A percentile compares a stretch with the other conserved stretches of the same genome.
Evolutionary conservation across 192 early-diverging fungal species (phyloP).

Genomic region (Diversispora eburnea): DNA sequence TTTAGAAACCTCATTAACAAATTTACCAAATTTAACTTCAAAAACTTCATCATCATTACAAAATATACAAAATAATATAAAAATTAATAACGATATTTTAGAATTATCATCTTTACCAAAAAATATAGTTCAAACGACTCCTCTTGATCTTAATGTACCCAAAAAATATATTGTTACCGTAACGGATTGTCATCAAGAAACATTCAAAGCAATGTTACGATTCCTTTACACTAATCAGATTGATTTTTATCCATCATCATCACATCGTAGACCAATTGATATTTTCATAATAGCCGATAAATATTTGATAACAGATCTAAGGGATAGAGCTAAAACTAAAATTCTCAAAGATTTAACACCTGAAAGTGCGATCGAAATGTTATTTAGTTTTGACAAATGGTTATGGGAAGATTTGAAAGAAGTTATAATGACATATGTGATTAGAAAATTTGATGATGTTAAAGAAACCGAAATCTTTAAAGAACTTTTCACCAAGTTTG

Average conservation of each 20-base stretch:
- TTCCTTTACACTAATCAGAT: constrained; percentile 23
- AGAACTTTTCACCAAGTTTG: not conserved
- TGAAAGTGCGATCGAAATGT: not conserved
- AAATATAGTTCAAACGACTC: not conserved
- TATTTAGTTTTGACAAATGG: not conserved
- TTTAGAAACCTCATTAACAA: too few relatives aligned
- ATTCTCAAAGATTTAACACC: constrained; percentile 1
- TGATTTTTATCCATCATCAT: not conserved
- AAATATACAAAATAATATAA: too few relatives aligned
- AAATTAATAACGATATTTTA: not conserved
- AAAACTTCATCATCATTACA: too few relatives aligned
- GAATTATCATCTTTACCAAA: not conserved
- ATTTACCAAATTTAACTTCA: too few relatives aligned
- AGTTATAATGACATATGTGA: constrained; percentile 1
- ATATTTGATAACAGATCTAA: constrained; percentile 17
- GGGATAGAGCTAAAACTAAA: constrained; percentile 8
- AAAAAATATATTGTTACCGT: constrained; percentile 1
- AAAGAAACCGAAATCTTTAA: constrained; percentile 8
- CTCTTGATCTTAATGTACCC: not conserved
- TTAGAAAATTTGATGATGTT: constrained; percentile 7
- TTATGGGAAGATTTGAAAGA: constrained; percentile 16
- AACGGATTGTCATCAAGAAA: constrained; percentile 20
- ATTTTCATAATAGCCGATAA: constrained; percentile 20
- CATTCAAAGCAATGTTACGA: constrained; percentile 8
- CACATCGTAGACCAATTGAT: not conserved